Evolutionary conservation across 2,329 filamentous ascomycete species (phyloP).

Genomic region (Diaporthe humulicola): DNA sequence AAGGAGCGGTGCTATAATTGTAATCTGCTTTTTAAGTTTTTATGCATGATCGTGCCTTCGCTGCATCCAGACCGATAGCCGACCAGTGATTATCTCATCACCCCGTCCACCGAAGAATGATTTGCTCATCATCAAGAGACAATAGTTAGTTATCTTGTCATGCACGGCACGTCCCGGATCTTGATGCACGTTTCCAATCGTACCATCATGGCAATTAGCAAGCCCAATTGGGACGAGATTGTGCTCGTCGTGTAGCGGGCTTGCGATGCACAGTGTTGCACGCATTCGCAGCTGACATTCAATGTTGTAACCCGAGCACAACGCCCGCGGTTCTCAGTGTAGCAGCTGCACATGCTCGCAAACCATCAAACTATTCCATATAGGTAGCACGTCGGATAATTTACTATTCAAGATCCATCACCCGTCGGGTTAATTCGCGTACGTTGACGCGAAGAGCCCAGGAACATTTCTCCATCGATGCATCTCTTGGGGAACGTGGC

Average conservation of each 20-base stretch:
- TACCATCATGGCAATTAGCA: not conserved
- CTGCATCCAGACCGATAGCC: slow-evolving; percentile 6
- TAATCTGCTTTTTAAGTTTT: not conserved
- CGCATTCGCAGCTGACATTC: not conserved
- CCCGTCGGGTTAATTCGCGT: slow-evolving; percentile 8
- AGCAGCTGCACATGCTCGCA: not conserved
- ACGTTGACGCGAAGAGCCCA: slow-evolving; percentile 6
- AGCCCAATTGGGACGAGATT: not conserved
- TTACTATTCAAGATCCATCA: not conserved
- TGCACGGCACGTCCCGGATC: not conserved
- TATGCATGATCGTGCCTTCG: not conserved
- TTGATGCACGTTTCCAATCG: not conserved
- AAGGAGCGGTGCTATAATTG: not conserved
- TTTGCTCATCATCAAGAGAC: not conserved
- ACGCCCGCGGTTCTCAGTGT: not conserved
- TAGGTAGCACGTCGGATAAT: not conserved
- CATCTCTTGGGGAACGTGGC: not conserved
- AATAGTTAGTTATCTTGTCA: not conserved
- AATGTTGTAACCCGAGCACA: not conserved
- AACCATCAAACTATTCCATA: no score
- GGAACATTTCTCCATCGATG: slow-evolving; percentile 12
- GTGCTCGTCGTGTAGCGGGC: not conserved
- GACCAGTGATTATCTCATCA: not conserved
- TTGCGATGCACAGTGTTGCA: not conserved
- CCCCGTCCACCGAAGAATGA: not conserved